Percentiles rank a stretch among this genome's conserved stretches.
Evolutionary conservation across 2,329 filamentous ascomycete genomes (phyloP).

Genomic region (Colletotrichum eremochloae): DNA sequence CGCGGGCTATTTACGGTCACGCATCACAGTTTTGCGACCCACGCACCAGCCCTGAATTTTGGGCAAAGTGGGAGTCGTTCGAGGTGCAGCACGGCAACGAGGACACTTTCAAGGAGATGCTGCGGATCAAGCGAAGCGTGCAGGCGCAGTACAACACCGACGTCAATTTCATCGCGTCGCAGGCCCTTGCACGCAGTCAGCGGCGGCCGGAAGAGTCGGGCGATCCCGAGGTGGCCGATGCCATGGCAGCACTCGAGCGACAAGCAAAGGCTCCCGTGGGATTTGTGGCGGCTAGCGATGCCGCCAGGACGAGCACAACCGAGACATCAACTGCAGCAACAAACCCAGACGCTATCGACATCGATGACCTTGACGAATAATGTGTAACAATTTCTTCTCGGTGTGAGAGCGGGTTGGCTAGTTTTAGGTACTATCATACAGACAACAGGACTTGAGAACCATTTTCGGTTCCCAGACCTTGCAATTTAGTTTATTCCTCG

Average conservation of each 20-base stretch:
- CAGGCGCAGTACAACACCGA: slow-evolving; percentile 99
- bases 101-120: slow-evolving; percentile 99
- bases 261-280: slow-evolving; percentile 90
- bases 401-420: slow-evolving; percentile 15
- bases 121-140: slow-evolving; percentile 96
- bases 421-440: slow-evolving; percentile 32
- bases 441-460: slow-evolving; percentile 4
- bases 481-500: slow-evolving; percentile 14
- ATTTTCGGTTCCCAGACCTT: neutral
- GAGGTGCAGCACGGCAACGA: slow-evolving; percentile 99
- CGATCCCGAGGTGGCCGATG: slow-evolving; percentile 72
- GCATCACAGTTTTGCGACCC: slow-evolving; percentile 98
- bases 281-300: slow-evolving; percentile 89
- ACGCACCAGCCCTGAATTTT: slow-evolving; percentile 88
- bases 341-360: slow-evolving; percentile 89
- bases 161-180: slow-evolving; percentile 97
- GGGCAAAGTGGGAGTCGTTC: slow-evolving; percentile 97
- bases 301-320: slow-evolving; percentile 68
- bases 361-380: slow-evolving; percentile 79
- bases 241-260: slow-evolving; percentile 90
- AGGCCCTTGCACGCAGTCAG: slow-evolving; percentile 88
- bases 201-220: slow-evolving; percentile 63
- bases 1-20: slow-evolving; percentile 95
- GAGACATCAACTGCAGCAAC: slow-evolving; percentile 61
- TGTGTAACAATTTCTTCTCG: slow-evolving; percentile 37